Conservation (phyloP, 2,329 filamentous ascomycete species). For the Venturia pyrina region DNA sequence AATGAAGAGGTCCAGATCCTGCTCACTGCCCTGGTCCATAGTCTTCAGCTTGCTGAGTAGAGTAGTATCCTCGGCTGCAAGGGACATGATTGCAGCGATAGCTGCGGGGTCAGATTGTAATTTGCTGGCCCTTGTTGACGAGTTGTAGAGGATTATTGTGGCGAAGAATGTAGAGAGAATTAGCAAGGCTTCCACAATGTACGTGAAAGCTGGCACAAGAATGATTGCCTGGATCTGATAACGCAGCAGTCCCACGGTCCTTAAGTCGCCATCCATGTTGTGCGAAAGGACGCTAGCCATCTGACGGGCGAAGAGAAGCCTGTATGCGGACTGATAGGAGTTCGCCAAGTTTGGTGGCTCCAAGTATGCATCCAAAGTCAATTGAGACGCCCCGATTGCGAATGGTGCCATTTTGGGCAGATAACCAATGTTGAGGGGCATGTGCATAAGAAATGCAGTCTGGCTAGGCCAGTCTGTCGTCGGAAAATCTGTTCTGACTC, state of each 20-base stretch:
- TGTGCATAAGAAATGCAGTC: conserved; percentile 15
- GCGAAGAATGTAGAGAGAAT: conserved; percentile 19
- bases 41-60: conserved; percentile 19
- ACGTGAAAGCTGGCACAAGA: too few relatives aligned
- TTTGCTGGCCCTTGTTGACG: conserved; percentile 15
- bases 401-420: conserved; percentile 28
- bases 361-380: conserved; percentile 23
- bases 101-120: conserved; percentile 26
- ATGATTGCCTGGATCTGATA: too few relatives aligned
- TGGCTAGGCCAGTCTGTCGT: conserved; percentile 17
- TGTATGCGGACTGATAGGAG: conserved; percentile 32
- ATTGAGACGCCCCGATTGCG: conserved; percentile 23
- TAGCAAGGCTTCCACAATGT: conserved; percentile 28
- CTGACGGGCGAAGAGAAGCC: conserved; percentile 30
- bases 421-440: conserved; percentile 17
- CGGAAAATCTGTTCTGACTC: conserved; percentile 16
- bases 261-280: too few relatives aligned
- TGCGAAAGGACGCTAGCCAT: too few relatives aligned
- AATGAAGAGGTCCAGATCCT: conserved; percentile 14
- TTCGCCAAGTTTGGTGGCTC: conserved; percentile 23
- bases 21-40: conserved; percentile 18
- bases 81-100: conserved; percentile 26
- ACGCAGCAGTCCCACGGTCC: too few relatives aligned
- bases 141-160: conserved; percentile 19
- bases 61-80: conserved; percentile 20